Base-by-base conservation (phyloP, 352 stramenopile species). In the Pythium aphanidermatum region DNA sequence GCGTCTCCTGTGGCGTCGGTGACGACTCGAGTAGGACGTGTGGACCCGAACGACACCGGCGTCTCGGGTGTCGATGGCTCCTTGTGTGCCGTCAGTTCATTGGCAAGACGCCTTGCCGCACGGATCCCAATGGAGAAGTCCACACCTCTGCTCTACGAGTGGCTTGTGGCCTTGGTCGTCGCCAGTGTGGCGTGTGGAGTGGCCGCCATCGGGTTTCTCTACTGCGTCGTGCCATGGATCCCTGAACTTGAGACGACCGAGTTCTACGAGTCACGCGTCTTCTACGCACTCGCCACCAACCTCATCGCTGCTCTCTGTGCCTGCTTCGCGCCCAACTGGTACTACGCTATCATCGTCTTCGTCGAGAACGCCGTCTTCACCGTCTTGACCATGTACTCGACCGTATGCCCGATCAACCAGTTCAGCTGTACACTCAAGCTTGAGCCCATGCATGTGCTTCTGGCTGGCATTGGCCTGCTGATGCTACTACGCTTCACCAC, bases 401-500 rank as follows among this genome's bases (percentile, higher is more conserved):
- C 59, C 11, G 59, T 65, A n/a, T 87, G 74, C 41, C 61, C 66
- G 12, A 78, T 76, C 28, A 84, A 83, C 39, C 25, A 78, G 26
- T 61, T 80, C 26, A 64, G 44, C 34, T 87, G 74, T 40, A 51
- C 51, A 25, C 51, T 63, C 31, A 23, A 41, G 5, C 29, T 81
- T 9, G 45, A 69, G 28, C 63, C 74, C 4, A 23, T 51, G 4
- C 52, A 68, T 2, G 32, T 77, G n/a, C 25, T 78, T 5, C 41
- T 82, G 3, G 24, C 48, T 12, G 64, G 60, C 23, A 65, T 83
- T 45, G 24, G 68, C 0, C 14, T 60, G n/a, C 57, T 83, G 17
- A 23, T 83, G 12, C 13, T 80, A 10, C 74, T 85, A 24, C 71
- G 71, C 21, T 61, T 72, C 31, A 70, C 65, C 17, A 58, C 36